A percentile compares a stretch with the other conserved stretches of the same genome.
These are phyloP conservation scores for Coemansia sp. DNA, from an alignment of 192 early-diverging fungal genomes.

Conservation along the genomic window DNA sequence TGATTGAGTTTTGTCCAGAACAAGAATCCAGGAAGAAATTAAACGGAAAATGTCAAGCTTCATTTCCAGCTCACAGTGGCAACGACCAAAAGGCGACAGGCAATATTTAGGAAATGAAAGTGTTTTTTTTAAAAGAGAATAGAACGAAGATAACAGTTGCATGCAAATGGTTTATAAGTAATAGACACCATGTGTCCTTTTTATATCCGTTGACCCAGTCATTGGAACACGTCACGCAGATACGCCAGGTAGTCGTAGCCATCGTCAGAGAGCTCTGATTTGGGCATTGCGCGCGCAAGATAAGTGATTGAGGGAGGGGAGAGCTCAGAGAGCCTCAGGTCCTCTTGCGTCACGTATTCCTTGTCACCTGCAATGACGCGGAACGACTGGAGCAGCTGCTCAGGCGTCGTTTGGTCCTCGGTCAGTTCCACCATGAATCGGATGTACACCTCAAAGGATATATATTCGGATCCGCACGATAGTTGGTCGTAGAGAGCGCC, in stretches of 20 bases:
- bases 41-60: too few species aligned
- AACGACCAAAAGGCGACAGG: too few species aligned
- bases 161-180: neutral
- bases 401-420: conserved; percentile 87
- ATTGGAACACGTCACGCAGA: conserved; percentile 53
- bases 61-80: too few species aligned
- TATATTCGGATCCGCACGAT: conserved; percentile 61
- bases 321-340: conserved; percentile 79
- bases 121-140: neutral
- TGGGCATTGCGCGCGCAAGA: conserved; percentile 75
- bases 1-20: too few species aligned
- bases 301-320: conserved; percentile 71
- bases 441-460: conserved; percentile 89
- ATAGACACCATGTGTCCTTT: neutral
- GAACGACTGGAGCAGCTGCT: conserved; percentile 86
- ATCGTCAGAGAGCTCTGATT: conserved; percentile 48
- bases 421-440: conserved; percentile 80
- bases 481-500: conserved; percentile 65
- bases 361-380: conserved; percentile 82
- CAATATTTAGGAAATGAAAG: neutral
- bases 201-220: neutral
- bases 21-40: too few species aligned
- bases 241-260: conserved; percentile 82
- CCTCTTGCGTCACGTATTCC: conserved; percentile 81
- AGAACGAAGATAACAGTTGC: neutral